A percentile compares a stretch with the other conserved stretches of the same genome.
These are phyloP conservation scores for Aspergillus versicolor DNA, from an alignment of 2,329 filamentous ascomycete species.

Conservation along the genomic window DNA sequence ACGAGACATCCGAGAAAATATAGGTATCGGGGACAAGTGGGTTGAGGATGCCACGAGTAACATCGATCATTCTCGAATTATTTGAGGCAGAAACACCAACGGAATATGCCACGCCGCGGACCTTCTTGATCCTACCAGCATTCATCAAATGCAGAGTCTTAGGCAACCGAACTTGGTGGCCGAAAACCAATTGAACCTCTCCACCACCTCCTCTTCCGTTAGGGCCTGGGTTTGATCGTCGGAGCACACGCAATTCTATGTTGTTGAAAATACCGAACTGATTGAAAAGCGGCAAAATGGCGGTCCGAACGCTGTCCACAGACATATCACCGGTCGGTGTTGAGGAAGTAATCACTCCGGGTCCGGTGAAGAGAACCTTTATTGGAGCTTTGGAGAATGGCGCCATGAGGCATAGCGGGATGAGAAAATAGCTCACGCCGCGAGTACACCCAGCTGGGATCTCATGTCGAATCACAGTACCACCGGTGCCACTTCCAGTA, in stretches of 20 bases:
- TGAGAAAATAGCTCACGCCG: slow-evolving; percentile 86
- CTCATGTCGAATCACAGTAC: slow-evolving; percentile 77
- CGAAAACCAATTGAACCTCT: slow-evolving; percentile 89
- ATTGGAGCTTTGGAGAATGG: slow-evolving; percentile 91
- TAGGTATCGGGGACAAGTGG: slow-evolving; percentile 84
- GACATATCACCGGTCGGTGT: slow-evolving; percentile 84
- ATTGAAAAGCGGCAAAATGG: slow-evolving; percentile 83
- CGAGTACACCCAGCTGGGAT: slow-evolving; percentile 74
- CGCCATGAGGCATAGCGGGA: slow-evolving; percentile 84
- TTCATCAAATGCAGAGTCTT: slow-evolving; percentile 89
- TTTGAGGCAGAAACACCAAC: slow-evolving; percentile 90
- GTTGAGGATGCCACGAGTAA: slow-evolving; percentile 83
- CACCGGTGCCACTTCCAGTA: slow-evolving; percentile 68
- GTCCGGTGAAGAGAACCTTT: slow-evolving; percentile 85
- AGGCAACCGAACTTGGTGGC: slow-evolving; percentile 86
- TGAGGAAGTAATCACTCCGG: slow-evolving; percentile 86
- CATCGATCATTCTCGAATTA: slow-evolving; percentile 92
- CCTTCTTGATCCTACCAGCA: slow-evolving; percentile 79
- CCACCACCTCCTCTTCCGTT: slow-evolving; percentile 80
- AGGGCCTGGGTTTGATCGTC: slow-evolving; percentile 72
- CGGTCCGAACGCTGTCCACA: slow-evolving; percentile 89
- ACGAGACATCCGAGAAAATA: slow-evolving; percentile 70
- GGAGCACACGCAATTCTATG: slow-evolving; percentile 81
- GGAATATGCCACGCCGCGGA: slow-evolving; percentile 90
- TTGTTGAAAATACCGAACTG: slow-evolving; percentile 85